A percentile compares a stretch with the other conserved stretches of the same genome.
These are phyloP conservation scores for Notholithocarpus densiflorus DNA, from an alignment of 306 rosid species.

Conservation along the genomic window DNA sequence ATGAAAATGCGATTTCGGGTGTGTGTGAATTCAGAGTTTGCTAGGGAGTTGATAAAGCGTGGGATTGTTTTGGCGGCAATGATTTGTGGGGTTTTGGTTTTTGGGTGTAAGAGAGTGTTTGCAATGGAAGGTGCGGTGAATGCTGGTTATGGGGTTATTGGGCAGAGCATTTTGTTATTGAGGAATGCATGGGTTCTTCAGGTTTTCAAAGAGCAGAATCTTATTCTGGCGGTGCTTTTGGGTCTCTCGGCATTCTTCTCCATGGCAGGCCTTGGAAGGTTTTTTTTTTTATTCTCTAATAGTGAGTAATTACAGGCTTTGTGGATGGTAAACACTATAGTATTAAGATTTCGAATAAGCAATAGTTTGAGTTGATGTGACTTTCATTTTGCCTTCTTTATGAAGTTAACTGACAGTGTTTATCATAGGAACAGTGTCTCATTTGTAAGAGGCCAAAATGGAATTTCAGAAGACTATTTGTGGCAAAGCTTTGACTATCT, in stretches of 20 bases:
- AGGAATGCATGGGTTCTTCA: slow-evolving; percentile 67
- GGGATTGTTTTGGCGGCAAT: slow-evolving; percentile 66
- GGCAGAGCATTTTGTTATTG: slow-evolving; percentile 63
- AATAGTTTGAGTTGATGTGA: background rate
- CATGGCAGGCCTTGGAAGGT: slow-evolving; percentile 99
- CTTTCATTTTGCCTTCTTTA: background rate
- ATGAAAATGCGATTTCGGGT: slow-evolving; percentile 31
- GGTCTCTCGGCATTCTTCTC: slow-evolving; percentile 98
- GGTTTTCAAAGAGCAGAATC: slow-evolving; percentile 87
- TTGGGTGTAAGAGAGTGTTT: slow-evolving; percentile 57
- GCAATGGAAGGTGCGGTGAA: slow-evolving; percentile 63
- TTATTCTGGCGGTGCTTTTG: slow-evolving; percentile 73
- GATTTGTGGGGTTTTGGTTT: slow-evolving; percentile 60
- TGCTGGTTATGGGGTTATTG: slow-evolving; percentile 69
- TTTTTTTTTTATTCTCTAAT: background rate
- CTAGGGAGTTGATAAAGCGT: slow-evolving; percentile 39
- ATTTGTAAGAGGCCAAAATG: background rate
- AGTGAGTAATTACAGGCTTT: background rate
- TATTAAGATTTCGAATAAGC: background rate
- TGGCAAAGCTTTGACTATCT: no score
- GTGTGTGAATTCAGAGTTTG: slow-evolving; percentile 33
- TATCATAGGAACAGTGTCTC: background rate
- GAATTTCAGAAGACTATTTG: no score
- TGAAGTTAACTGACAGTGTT: background rate
- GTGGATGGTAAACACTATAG: background rate